Base-by-base conservation (phyloP, 1,284 basidiomycete genomes). In the Gastroboletus turbinatus region DNA sequence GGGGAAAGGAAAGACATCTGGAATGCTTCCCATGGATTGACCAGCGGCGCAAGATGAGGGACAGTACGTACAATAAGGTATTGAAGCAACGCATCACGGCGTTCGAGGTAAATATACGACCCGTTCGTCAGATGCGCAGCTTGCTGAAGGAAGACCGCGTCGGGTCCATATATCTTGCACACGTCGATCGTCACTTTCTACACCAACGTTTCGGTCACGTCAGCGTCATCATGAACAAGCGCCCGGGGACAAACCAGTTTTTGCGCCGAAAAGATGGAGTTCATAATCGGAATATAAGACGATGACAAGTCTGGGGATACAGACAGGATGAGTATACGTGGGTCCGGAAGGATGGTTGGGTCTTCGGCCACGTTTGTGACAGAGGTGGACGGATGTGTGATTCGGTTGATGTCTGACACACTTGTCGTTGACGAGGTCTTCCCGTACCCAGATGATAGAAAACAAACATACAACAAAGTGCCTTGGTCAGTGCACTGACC, bases 211-310 rank as follows among this genome's bases (percentile, higher is more conserved):
- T 48, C 27, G 11, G 32, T 52, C 50, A 52, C 1, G 16, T 52
- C 32, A n/a, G 5, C 13, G 17, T 33, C n/a, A 42, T 30, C n/a
- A 42, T 16, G 29, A 32, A 52, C 33, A 58, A 33, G 44, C 19
- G 54, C 32, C 3, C 2, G 40, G 29, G 33, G 19, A 56, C 55
- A 23, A 38, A 91, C 94, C 56, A 94, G 81, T 76, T 99, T 99
- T 72, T 99, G 97, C 1, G 97, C 97, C 4, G 95, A 96, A 75
- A 99, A 99, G 51, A 99, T 98, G 55, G 94, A 91, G 71, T 99
- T 99, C 97, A 99, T 99, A 71, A 99, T 87, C 13, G 96, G 92
- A 51, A 99, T 96, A 72, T 96, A 96, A 29, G 93, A 90, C 2
- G 88, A 83, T 8, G 92, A 89, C 17, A 89, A 80, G 73, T 95